These are phyloP conservation scores for Rhodotorula sp. DNA, from an alignment of 1,284 basidiomycete species.

Conservation along the genomic window DNA sequence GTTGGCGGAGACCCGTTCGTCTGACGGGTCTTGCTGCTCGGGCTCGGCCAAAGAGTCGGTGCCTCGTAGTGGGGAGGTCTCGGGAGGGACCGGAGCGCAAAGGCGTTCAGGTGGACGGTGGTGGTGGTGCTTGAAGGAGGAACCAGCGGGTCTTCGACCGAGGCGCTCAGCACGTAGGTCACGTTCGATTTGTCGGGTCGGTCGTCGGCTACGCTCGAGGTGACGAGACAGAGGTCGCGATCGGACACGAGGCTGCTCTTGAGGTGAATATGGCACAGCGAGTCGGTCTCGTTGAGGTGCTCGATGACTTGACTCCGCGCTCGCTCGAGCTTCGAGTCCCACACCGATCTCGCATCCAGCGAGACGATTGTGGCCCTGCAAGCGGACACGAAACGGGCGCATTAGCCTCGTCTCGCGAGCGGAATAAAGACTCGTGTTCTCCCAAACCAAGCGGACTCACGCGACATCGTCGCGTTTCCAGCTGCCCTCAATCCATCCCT, in stretches of 20 bases:
- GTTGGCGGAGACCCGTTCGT: background rate
- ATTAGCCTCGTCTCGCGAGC: too few species aligned
- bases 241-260: slow-evolving; percentile 14
- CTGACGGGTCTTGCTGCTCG: background rate
- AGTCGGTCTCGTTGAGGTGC: slow-evolving; percentile 19
- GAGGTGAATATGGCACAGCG: background rate
- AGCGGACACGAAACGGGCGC: background rate
- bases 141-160: slow-evolving; percentile 32
- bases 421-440: too few species aligned
- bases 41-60: slow-evolving; percentile 1
- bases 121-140: slow-evolving; percentile 15
- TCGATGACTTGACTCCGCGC: slow-evolving; percentile 11
- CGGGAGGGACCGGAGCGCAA: slow-evolving; percentile 23
- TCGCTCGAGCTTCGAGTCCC: slow-evolving; percentile 30
- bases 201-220: background rate
- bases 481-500: slow-evolving; percentile 33
- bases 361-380: slow-evolving; percentile 26
- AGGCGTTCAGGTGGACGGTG: slow-evolving; percentile 27
- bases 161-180: slow-evolving; percentile 14
- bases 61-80: slow-evolving; percentile 31
- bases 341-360: slow-evolving; percentile 12
- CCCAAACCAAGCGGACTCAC: background rate
- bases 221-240: slow-evolving; percentile 22
- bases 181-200: slow-evolving; percentile 6
- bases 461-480: slow-evolving; percentile 35